Evolutionary conservation across 768 basidiomycete genomes (phyloP), one percentile per base, ranked within the genome.

Genomic region (Coprinellus micaceus): DNA sequence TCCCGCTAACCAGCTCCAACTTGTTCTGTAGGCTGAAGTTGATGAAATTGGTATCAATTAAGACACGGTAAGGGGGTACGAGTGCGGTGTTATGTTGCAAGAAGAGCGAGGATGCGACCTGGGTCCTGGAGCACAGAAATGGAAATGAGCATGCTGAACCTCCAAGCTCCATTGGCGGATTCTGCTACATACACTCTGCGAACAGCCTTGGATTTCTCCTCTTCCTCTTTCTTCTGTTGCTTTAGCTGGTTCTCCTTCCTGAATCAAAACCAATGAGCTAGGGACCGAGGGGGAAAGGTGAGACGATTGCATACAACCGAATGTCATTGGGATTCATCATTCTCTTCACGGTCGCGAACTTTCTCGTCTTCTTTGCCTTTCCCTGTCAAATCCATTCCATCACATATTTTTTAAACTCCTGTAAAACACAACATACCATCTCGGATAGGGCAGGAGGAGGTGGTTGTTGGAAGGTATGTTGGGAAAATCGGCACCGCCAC

Each of bases 31-130:
- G 80, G 62, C 89, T 92, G 69, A 98, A 96, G 69, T 98, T 98
- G 80, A 99, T 99, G 64, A 99, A 98, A 70, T 99, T 99, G 68
- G 97, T 99, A 72, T 99, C 97, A 58, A 99, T 93, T 37, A 99
- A 83, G 25, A 99, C 92, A 19, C 96, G 86, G 68, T 98, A 99
- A 2, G 97, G 97, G 0, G 97, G 97, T 0, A 92, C 95, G 46
- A 99, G 89, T 19, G 97, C 89, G 21, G 89, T 86, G 70, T 99
- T 98, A 70, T 98, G 97, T 3, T 89, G 86, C 40, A 99, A 79
- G 78, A 98, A 98, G 62, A 98, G 78, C 19, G 94, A 93, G 28
- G 94, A 90, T n/a, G 94, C 85, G 41, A 89, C 79, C 66, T 91
- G 89, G 3, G 89, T 84, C 45, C 94, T 96, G 66, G 33, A 33